These are phyloP conservation scores for Aspergillus pseudonomiae DNA, from an alignment of 2,329 filamentous ascomycete species.

Conservation along the genomic window DNA sequence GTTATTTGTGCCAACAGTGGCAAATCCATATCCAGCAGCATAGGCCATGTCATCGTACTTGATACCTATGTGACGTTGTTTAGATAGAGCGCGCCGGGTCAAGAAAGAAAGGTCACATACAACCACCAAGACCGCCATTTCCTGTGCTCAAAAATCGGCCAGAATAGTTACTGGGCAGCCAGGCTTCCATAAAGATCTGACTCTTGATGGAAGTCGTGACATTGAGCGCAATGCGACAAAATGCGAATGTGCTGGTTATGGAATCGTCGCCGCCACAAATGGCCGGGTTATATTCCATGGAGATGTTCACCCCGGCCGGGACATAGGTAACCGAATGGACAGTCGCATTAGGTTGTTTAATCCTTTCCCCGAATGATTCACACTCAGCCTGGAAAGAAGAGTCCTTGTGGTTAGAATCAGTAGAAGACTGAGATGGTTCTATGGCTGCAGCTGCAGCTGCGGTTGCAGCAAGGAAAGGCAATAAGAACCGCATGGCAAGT, in stretches of 20 bases:
- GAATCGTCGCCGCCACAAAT: background rate
- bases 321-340: background rate
- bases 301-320: background rate
- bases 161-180: background rate
- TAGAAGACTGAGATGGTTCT: background rate
- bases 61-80: background rate
- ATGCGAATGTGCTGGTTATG: background rate
- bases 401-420: background rate
- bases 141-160: background rate
- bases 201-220: background rate
- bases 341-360: background rate
- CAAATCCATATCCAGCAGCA: background rate
- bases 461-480: background rate
- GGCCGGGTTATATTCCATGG: background rate
- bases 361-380: background rate
- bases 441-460: background rate
- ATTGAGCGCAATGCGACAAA: background rate
- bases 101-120: background rate
- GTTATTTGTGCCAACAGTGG: background rate
- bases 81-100: fast-evolving
- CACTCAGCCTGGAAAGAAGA: background rate
- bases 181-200: background rate
- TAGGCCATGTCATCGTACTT: background rate
- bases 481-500: background rate
- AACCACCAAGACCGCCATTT: background rate